Base-by-base conservation (phyloP, 345 rosid species). In the Citrus inodora region DNA sequence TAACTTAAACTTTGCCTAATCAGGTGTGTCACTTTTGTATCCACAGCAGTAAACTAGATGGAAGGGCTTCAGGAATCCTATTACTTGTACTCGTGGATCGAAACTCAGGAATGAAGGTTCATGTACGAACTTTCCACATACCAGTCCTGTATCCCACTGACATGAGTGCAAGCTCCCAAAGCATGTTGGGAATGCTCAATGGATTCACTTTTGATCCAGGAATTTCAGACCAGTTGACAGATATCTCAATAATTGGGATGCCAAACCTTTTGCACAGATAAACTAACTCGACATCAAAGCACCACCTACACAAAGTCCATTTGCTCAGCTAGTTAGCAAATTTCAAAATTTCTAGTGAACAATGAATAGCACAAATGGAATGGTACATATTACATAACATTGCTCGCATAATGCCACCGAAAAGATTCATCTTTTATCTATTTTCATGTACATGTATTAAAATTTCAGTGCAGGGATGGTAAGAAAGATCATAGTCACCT, bases 131-230 rank as follows among this genome's bases (percentile, higher is more conserved):
- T 82, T 89, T 85, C 99, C 98, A 96, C 80, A 96, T 85, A 48
- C 95, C 85, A 4, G 89, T 89, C 87, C 98, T 86, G 83, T 96
- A 92, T 72, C 98, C 99, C 32, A 83, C 85, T 3, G 99, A 91
- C 97, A 96, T 92, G 60, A 96, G 93, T 10, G 87, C 92, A 48
- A 96, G 92, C 89, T 96, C 99, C 98, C 97, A 96, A 17, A 96
- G 94, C 98, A 96, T 94, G 89, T 90, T 94, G 9, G 90, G 98
- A 69, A 94, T 94, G 93, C 99, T 94, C 67, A 94, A 80, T 53
- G 87, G 82, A 85, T 88, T 96, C 84, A 94, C 90, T 88, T 96
- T 96, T 19, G 99, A 96, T 74, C 99, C 99, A 4, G 99, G 99
- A 64, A 94, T 96, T 82, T 96, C 98, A 21, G 93, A 85, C 99